Evolutionary conservation across 257 asterid species (phyloP).

Genomic region (Jacaranda copaia): DNA sequence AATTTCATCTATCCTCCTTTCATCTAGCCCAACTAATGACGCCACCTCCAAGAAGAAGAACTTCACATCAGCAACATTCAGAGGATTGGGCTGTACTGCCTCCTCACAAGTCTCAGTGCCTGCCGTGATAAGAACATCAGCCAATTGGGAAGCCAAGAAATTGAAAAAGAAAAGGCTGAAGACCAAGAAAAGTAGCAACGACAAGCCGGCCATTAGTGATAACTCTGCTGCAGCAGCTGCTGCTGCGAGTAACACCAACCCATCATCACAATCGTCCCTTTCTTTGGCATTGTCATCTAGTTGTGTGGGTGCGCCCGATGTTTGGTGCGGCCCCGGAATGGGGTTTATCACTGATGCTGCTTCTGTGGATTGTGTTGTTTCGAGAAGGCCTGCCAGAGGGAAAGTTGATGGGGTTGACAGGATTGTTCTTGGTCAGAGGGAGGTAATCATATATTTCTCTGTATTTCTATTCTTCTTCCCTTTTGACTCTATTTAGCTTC

Average conservation of each 20-base stretch:
- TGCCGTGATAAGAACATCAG: slow-evolving; percentile 78
- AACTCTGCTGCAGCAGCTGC: slow-evolving; percentile 29
- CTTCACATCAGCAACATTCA: slow-evolving; percentile 68
- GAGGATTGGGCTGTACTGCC: slow-evolving; percentile 91
- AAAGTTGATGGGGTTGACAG: slow-evolving; percentile 56
- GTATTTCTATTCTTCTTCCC: neutral
- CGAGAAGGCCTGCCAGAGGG: slow-evolving; percentile 69
- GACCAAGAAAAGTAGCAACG: slow-evolving; percentile 44
- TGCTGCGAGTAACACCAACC: slow-evolving; percentile 17
- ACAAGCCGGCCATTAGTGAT: slow-evolving; percentile 16
- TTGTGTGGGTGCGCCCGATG: slow-evolving; percentile 75
- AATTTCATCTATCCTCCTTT: slow-evolving; percentile 67
- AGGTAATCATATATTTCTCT: slow-evolving; percentile 50
- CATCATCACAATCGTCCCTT: slow-evolving; percentile 45
- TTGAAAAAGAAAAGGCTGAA: slow-evolving; percentile 58
- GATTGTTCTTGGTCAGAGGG: slow-evolving; percentile 48
- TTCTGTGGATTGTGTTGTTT: slow-evolving; percentile 80
- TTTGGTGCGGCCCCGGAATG: slow-evolving; percentile 84
- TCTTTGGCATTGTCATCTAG: slow-evolving; percentile 53
- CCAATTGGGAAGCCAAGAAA: slow-evolving; percentile 85
- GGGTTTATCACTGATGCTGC: slow-evolving; percentile 74
- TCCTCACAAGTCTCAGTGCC: slow-evolving; percentile 94
- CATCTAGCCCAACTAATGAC: slow-evolving; percentile 39
- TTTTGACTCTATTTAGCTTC: neutral
- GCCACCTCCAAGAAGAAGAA: slow-evolving; percentile 68